phyloP scores from a whole-genome alignment of 2,329 filamentous ascomycete genomes.

The Venturia aucupariae region DNA sequence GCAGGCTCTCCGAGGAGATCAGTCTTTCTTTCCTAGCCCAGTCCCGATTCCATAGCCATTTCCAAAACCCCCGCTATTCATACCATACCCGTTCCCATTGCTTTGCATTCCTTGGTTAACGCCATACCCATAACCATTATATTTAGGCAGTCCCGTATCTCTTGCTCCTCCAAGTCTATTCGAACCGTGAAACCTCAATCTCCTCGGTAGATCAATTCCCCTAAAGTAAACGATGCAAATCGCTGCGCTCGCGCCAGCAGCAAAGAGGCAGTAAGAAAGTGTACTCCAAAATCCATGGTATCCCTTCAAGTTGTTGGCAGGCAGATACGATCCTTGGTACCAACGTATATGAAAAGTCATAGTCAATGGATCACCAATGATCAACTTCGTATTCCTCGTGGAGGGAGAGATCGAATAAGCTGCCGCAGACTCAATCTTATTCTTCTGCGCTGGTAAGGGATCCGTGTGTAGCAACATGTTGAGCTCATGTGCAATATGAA shows the following conservation, averaged over 20 bases:
- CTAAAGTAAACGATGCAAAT: conserved; percentile 47
- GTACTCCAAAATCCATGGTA: conserved; percentile 43
- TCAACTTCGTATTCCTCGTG: conserved; percentile 51
- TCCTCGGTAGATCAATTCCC: conserved; percentile 42
- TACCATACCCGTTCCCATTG: conserved; percentile 23
- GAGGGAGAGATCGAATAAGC: conserved; percentile 73
- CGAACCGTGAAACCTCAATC: conserved; percentile 47
- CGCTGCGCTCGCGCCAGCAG: conserved; percentile 38
- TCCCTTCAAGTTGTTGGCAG: conserved; percentile 37
- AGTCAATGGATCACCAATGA: conserved; percentile 79
- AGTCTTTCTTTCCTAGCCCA: conserved; percentile 35
- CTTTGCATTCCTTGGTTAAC: conserved; percentile 20
- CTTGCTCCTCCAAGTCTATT: conserved; percentile 35
- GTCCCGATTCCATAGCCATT: conserved; percentile 36
- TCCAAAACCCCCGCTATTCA: not conserved
- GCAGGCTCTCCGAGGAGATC: not conserved
- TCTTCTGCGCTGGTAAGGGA: conserved; percentile 31
- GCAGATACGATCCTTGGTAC: conserved; percentile 68
- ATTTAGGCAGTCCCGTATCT: conserved; percentile 25
- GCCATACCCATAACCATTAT: conserved; percentile 26
- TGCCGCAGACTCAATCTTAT: conserved; percentile 76
- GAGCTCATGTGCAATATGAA: conserved; percentile 82
- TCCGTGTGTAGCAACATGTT: conserved; percentile 74
- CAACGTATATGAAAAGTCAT: conserved; percentile 75
- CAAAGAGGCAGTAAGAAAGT: conserved; percentile 40